Evolutionary conservation across 208 protist species (phyloP).

Genomic region (Naegleria fowleri): DNA sequence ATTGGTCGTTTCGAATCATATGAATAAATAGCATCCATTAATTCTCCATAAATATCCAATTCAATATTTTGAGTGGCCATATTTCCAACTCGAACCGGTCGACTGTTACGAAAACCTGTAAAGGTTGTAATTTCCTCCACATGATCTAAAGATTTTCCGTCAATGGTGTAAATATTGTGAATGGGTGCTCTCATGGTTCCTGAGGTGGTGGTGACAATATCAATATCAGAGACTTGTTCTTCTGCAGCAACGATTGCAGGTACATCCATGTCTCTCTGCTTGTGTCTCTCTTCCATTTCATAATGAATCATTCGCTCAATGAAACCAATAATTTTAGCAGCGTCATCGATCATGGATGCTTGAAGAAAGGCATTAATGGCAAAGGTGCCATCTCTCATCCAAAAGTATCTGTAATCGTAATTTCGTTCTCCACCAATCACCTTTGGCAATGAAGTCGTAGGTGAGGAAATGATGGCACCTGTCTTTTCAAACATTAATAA

Average conservation of each 20-base stretch:
- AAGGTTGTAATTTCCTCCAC: background rate
- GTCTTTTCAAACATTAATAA: background rate
- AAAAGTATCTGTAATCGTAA: slow-evolving; percentile 15
- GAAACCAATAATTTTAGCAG: background rate
- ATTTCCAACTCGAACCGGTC: background rate
- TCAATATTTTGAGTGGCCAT: background rate
- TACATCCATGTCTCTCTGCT: too few relatives aligned
- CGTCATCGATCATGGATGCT: background rate
- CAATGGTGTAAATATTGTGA: background rate
- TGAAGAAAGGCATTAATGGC: background rate
- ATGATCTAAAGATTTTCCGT: background rate
- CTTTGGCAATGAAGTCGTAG: background rate
- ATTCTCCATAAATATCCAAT: slow-evolving; percentile 16
- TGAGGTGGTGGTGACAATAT: background rate
- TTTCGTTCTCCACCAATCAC: slow-evolving; percentile 4
- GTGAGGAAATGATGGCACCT: background rate
- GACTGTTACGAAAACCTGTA: background rate
- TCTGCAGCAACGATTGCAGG: background rate
- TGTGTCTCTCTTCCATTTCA: background rate
- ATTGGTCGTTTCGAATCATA: background rate
- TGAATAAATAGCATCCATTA: background rate
- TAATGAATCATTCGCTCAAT: background rate
- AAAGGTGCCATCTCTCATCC: slow-evolving; percentile 11
- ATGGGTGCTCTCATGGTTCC: background rate
- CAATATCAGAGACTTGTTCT: background rate